phyloP scores from a whole-genome alignment of 2,329 filamentous ascomycete genomes.

The Rhinocladiella mackenziei region DNA sequence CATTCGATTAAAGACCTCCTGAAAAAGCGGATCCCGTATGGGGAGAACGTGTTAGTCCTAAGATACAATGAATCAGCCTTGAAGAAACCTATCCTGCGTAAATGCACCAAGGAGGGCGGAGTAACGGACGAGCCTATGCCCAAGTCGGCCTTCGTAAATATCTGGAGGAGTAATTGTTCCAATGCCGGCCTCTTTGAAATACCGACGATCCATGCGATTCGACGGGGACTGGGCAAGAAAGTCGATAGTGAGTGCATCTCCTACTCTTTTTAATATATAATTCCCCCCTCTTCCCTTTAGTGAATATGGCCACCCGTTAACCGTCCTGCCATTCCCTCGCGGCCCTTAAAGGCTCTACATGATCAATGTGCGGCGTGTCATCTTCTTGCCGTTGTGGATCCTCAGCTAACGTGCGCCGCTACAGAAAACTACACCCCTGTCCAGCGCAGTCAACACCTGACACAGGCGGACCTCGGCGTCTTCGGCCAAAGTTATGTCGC shows the following conservation, averaged over 20 bases:
- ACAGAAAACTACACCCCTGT: constrained; percentile 11
- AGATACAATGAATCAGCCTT: constrained; percentile 7
- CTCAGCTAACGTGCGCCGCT: not conserved
- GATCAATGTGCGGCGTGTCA: too few species aligned
- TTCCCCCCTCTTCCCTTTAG: not conserved
- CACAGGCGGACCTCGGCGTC: constrained; percentile 11
- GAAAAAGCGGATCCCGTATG: constrained; percentile 12
- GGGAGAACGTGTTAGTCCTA: constrained; percentile 11
- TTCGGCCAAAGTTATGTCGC: constrained; percentile 21
- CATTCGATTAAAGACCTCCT: constrained; percentile 14
- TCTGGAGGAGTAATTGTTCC: constrained; percentile 9
- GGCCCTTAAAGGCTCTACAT: too few species aligned
- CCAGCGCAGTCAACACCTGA: constrained; percentile 20
- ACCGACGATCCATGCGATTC: constrained; percentile 14
- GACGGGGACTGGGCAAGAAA: constrained; percentile 11
- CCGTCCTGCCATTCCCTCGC: too few species aligned
- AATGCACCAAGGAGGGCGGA: constrained; percentile 17
- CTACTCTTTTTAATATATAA: not conserved
- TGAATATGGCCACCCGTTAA: too few species aligned
- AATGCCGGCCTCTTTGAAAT: constrained; percentile 18
- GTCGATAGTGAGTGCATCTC: constrained; percentile 9
- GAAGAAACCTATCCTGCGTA: constrained; percentile 14
- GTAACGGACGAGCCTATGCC: constrained; percentile 21
- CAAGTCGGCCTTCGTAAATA: constrained; percentile 7
- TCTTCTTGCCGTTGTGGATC: too few species aligned